Evolutionary conservation across 2,329 filamentous ascomycete species (phyloP).

Genomic region (Aspergillus uvarum): DNA sequence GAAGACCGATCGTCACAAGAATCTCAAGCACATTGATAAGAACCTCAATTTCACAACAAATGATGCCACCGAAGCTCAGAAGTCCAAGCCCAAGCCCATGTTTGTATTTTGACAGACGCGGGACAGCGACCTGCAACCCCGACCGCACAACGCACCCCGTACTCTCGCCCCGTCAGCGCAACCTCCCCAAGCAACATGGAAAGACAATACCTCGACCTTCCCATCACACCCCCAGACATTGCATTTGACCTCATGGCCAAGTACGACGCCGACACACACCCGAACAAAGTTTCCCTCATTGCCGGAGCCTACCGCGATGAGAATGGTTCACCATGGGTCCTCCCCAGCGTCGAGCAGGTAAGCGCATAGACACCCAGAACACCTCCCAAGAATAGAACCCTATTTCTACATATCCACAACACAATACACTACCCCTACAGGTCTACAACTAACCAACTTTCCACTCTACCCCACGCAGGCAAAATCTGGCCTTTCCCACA

Average conservation of each 20-base stretch:
- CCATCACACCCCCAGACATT: not conserved
- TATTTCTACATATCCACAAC: conserved; percentile 35
- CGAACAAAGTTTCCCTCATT: conserved; percentile 42
- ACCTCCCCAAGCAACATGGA: not conserved
- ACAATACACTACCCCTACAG: conserved; percentile 70
- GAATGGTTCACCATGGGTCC: conserved; percentile 37
- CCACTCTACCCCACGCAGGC: conserved; percentile 70
- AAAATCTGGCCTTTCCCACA: conserved; percentile 59
- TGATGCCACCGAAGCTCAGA: not conserved
- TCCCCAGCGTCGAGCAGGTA: conserved; percentile 33
- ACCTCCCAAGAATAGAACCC: too few relatives aligned
- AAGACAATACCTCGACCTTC: not conserved
- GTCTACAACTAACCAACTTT: conserved; percentile 58
- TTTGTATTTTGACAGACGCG: too few relatives aligned
- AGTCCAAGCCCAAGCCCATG: too few relatives aligned
- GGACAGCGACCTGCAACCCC: too few relatives aligned
- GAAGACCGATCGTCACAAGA: not conserved
- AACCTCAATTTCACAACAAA: not conserved
- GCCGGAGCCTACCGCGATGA: conserved; percentile 45
- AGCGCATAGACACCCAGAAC: too few relatives aligned
- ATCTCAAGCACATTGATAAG: not conserved
- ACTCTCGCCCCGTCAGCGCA: too few relatives aligned
- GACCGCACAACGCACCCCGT: too few relatives aligned
- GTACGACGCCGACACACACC: conserved; percentile 23
- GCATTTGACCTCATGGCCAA: conserved; percentile 28